Percentiles rank a stretch among this genome's conserved stretches.
Evolutionary conservation across 352 stramenopile genomes (phyloP).

Genomic region (Pilasporangium apinafurcum): DNA sequence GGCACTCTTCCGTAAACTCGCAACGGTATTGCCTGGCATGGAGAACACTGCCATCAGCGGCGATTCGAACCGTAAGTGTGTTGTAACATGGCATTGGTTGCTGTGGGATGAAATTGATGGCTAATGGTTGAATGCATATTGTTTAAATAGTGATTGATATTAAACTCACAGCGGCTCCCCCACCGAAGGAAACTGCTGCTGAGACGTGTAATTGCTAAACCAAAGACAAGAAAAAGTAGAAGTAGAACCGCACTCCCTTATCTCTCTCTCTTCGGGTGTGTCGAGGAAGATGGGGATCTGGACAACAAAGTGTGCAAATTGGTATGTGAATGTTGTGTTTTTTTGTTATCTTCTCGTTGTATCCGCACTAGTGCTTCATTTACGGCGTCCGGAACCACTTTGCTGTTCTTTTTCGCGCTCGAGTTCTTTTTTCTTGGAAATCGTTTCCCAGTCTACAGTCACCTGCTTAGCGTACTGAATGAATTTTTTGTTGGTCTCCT

Average conservation of each 20-base stretch:
- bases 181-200: conserved; percentile 64
- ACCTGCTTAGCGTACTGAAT: conserved; percentile 84
- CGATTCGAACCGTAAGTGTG: conserved; percentile 76
- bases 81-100: too few relatives aligned
- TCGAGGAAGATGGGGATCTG: background rate
- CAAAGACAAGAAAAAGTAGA: conserved; percentile 10
- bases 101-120: too few relatives aligned
- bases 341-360: conserved; percentile 2
- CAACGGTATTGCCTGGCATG: conserved; percentile 95
- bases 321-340: conserved; percentile 17
- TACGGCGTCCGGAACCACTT: conserved; percentile 33
- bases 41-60: conserved; percentile 86
- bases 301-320: conserved; percentile 8
- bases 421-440: conserved; percentile 87
- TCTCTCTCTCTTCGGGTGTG: too few relatives aligned
- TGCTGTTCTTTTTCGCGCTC: conserved; percentile 77
- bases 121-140: too few relatives aligned
- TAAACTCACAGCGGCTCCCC: conserved; percentile 77
- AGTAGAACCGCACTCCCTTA: conserved; percentile 9
- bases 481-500: conserved; percentile 87
- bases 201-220: conserved; percentile 69
- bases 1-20: conserved; percentile 98
- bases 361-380: conserved; percentile 20
- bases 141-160: conserved; percentile 75
- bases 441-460: conserved; percentile 84